Conservation (phyloP, 306 rosid genomes). For the Lathyrus oleraceus region DNA sequence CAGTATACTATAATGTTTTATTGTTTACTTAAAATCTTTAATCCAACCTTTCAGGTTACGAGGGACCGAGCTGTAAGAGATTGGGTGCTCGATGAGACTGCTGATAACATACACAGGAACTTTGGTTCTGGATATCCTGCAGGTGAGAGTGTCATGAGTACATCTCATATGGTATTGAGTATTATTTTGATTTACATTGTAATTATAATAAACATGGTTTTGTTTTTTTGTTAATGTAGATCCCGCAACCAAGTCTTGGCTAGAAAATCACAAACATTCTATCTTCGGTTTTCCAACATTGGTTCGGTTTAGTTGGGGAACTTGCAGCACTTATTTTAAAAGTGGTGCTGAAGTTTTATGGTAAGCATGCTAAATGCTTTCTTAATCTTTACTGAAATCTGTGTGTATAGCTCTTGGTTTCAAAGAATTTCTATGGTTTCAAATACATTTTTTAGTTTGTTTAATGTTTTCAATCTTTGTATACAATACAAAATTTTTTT, state of each 20-base stretch:
- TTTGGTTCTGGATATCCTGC: constrained; percentile 99
- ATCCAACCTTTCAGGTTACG: constrained; percentile 61
- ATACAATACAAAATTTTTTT: neutral
- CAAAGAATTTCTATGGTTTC: neutral
- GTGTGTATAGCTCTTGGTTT: neutral
- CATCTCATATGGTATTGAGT: constrained; percentile 9
- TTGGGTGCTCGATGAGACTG: constrained; percentile 88
- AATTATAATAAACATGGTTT: constrained; percentile 21
- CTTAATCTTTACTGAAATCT: constrained; percentile 29
- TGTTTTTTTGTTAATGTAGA: constrained; percentile 52
- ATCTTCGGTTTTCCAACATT: constrained; percentile 90
- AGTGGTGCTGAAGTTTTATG: constrained; percentile 72
- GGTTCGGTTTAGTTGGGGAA: constrained; percentile 98
- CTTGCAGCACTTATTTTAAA: constrained; percentile 79
- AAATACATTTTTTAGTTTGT: neutral
- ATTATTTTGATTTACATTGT: constrained; percentile 13
- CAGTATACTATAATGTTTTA: neutral
- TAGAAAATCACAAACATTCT: constrained; percentile 68
- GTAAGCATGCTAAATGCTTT: constrained; percentile 46
- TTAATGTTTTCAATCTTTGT: neutral
- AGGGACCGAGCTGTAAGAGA: constrained; percentile 80
- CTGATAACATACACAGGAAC: constrained; percentile 66
- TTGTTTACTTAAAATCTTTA: neutral
- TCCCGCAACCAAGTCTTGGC: constrained; percentile 87
- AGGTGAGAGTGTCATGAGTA: constrained; percentile 49